phyloP scores from a whole-genome alignment of 2,329 filamentous ascomycete species.

The Trichoderma gracile region DNA sequence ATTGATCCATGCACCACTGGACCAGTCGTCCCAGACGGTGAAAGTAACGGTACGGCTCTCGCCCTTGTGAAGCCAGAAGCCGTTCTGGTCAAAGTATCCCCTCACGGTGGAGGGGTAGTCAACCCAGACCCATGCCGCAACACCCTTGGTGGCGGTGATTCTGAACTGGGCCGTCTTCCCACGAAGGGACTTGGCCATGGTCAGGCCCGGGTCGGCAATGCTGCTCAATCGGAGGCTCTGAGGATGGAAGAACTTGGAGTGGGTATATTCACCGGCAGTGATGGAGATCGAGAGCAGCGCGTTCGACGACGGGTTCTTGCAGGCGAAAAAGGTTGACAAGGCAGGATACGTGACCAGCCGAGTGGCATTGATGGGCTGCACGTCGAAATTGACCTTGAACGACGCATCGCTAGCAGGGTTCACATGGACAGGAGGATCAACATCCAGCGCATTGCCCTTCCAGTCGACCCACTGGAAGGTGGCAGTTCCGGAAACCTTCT shows the following conservation, averaged over 20 bases:
- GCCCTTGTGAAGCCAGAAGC: constrained; percentile 26
- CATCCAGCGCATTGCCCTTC: constrained; percentile 13
- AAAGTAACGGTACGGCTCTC: constrained; percentile 26
- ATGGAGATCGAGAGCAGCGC: constrained; percentile 1
- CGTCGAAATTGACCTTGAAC: constrained; percentile 20
- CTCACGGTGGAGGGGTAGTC: constrained; percentile 24
- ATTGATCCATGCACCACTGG: background rate
- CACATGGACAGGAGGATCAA: constrained; percentile 19
- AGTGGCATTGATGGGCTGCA: constrained; percentile 26
- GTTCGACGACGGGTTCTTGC: background rate
- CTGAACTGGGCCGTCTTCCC: constrained; percentile 24
- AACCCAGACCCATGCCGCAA: constrained; percentile 28
- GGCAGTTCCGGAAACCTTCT: constrained; percentile 19
- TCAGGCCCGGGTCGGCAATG: constrained; percentile 24
- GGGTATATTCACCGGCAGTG: constrained; percentile 18
- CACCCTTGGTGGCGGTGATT: constrained; percentile 25
- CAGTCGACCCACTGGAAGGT: constrained; percentile 27
- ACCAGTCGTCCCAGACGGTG: constrained; percentile 14
- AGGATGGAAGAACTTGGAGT: constrained; percentile 25
- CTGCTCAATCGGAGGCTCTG: constrained; percentile 25
- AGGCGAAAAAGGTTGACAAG: constrained; percentile 19
- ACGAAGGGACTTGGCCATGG: constrained; percentile 4
- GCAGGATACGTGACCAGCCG: constrained; percentile 9
- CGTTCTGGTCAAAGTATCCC: constrained; percentile 29
- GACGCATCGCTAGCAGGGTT: background rate